Evolutionary conservation across 805 yeast genomes (phyloP), one percentile per base, ranked within the genome.

Genomic region (Jamesozyma rosinii): DNA sequence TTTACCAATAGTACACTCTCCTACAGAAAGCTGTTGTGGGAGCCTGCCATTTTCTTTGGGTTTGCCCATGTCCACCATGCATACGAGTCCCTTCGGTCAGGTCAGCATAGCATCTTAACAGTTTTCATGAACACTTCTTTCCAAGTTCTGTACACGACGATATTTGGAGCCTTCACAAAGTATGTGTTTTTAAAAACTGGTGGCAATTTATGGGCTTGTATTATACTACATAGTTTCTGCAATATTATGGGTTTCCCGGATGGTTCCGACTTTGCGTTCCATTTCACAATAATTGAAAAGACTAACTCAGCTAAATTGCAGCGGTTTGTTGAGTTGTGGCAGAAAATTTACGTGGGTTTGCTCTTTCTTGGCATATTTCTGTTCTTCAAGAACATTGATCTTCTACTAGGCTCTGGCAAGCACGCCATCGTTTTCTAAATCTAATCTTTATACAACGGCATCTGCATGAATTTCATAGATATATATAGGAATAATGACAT

Each of bases 11-110:
- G 41, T 5, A 20, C 42, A 17, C 35, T 49, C 15, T 36, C 43
- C 22, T 36, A 37, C 15, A 44, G 36, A 4, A 37, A 45, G 18
- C 43, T 57, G 26, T 27, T 54, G 5, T 49, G 55, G 53, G 44
- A 49, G 37, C 49, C 58, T 2, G 62, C 63, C 0, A 34, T 59
- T 13, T 60, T 55, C 44, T 63, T 63, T 40, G 66, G 66, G 4
- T 36, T 62, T 4, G 66, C 67, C 0, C 67, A 63, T 43, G 39
- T 53, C 8, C 67, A 63, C 40, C 67, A 63, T 43, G 65, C 58
- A 0, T 60, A 53, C 41, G 65, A 59, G 39, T 34, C 49, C 35
- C 49, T 46, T 19, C 44, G 47, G 5, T 30, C 40, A 14, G 61
- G 62, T 1, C 39, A 45, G 4, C 38, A 51, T 14, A 39, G 50